Evolutionary conservation across 2,329 filamentous ascomycete genomes (phyloP).

Genomic region (Coniochaeta sp.): DNA sequence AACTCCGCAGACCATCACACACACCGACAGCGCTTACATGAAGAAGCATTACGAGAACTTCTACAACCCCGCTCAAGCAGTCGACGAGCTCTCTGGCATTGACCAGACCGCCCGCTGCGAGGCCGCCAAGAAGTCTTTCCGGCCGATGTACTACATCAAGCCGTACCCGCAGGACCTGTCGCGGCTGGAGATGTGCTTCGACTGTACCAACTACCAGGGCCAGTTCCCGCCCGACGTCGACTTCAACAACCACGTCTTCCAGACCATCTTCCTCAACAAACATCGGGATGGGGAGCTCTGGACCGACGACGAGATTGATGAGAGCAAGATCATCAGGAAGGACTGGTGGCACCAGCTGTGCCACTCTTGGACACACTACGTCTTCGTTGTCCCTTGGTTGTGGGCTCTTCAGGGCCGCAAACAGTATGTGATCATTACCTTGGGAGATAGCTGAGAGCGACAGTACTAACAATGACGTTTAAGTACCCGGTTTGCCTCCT

Average conservation of each 20-base stretch:
- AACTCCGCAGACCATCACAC: slow-evolving; percentile 47
- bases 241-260: slow-evolving; percentile 49
- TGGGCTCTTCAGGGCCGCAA: slow-evolving; percentile 63
- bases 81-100: slow-evolving; percentile 1
- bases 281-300: slow-evolving; percentile 44
- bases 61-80: slow-evolving; percentile 30
- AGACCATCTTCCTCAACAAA: slow-evolving; percentile 61
- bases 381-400: slow-evolving; percentile 61
- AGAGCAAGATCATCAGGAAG: slow-evolving; percentile 50
- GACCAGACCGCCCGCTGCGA: slow-evolving; percentile 7
- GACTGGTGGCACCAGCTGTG: slow-evolving; percentile 65
- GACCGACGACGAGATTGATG: slow-evolving; percentile 51
- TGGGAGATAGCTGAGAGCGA: no score
- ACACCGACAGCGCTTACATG: slow-evolving; percentile 59
- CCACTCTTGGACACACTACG: slow-evolving; percentile 56
- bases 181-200: slow-evolving; percentile 64
- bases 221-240: slow-evolving; percentile 43
- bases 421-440: no score
- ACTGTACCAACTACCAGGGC: slow-evolving; percentile 68
- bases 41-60: slow-evolving; percentile 59
- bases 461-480: no score
- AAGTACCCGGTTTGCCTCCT: slow-evolving; percentile 57
- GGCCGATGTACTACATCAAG: slow-evolving; percentile 60
- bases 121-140: slow-evolving; percentile 27
- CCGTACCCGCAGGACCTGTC: slow-evolving; percentile 46